Conservation (phyloP, 2,329 filamentous ascomycete species). For the Exserohilum rostratum region DNA sequence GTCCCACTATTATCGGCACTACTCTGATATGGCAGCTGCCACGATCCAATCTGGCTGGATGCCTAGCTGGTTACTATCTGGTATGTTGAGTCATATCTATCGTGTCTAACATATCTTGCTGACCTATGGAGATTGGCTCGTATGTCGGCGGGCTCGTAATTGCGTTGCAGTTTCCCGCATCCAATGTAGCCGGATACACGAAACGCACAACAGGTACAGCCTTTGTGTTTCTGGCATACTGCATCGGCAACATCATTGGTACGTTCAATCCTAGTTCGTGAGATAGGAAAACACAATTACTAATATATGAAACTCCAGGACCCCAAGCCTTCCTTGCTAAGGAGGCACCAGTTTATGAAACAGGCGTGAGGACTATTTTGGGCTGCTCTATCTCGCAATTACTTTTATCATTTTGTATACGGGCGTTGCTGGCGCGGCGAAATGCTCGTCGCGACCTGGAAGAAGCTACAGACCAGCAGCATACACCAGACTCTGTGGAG, state of each 20-base stretch:
- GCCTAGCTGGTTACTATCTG: conserved; percentile 61
- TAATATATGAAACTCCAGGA: neutral
- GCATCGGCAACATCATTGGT: conserved; percentile 56
- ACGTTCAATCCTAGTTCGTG: neutral
- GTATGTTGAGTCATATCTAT: conserved; percentile 3
- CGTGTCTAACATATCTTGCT: conserved; percentile 14
- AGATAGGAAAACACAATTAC: neutral
- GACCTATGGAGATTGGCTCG: conserved; percentile 32
- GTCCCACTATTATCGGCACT: conserved; percentile 59
- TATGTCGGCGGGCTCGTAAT: conserved; percentile 61
- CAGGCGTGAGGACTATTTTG: conserved; percentile 60
- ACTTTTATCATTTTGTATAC: conserved; percentile 34
- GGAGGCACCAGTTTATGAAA: conserved; percentile 58
- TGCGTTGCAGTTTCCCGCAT: conserved; percentile 59
- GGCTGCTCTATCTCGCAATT: conserved; percentile 54
- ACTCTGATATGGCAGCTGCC: conserved; percentile 59
- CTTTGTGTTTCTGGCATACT: conserved; percentile 56
- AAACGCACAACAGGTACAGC: conserved; percentile 53
- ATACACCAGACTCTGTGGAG: neutral
- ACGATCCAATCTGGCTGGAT: conserved; percentile 52
- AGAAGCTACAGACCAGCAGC: neutral
- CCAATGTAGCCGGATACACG: conserved; percentile 50
- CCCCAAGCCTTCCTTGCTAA: conserved; percentile 54
- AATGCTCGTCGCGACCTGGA: conserved; percentile 5
- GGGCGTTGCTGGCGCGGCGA: conserved; percentile 7